Evolutionary conservation across 78 protist species (phyloP).

Genomic region (Capsaspora owczarzaki): DNA sequence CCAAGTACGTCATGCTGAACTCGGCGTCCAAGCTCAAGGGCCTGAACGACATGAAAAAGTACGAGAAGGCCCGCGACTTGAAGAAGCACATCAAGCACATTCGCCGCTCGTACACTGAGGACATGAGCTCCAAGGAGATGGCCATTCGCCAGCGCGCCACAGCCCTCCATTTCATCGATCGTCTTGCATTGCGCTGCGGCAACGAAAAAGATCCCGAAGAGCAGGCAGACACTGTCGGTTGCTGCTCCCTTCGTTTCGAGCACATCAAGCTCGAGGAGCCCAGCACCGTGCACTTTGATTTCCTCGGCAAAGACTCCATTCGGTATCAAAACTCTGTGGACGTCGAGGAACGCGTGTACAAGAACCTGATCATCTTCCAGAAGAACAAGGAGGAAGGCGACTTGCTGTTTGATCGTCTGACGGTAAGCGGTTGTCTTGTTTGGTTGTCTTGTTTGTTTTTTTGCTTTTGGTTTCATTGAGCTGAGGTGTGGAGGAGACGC

Average conservation of each 20-base stretch:
- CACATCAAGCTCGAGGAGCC: conserved; percentile 63
- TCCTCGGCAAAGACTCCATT: conserved; percentile 97
- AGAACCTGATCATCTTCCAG: conserved; percentile 19
- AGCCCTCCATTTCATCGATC: conserved; percentile 86
- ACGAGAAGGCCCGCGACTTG: conserved; percentile 85
- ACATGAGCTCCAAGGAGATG: background rate
- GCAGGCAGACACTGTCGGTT: conserved; percentile 77
- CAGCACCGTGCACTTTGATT: conserved; percentile 65
- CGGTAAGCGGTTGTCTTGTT: no score
- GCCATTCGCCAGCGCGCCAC: conserved; percentile 68
- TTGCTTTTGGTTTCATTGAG: no score
- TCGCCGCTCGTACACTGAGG: conserved; percentile 51
- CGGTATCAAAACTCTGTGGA: conserved; percentile 66
- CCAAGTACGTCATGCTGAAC: conserved; percentile 83
- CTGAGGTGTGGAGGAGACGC: no score
- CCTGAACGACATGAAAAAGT: conserved; percentile 84
- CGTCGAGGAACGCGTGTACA: conserved; percentile 42
- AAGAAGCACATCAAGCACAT: conserved; percentile 61
- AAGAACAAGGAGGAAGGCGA: conserved; percentile 31
- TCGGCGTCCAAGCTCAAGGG: conserved; percentile 70
- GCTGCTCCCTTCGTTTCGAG: conserved; percentile 91
- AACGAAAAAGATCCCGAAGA: conserved; percentile 83
- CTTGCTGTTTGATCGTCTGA: background rate
- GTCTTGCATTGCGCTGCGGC: conserved; percentile 95
- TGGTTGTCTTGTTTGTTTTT: no score